Evolutionary conservation across 176 grass and related monocot genomes (phyloP).

Genomic region (Raddia guianensis): DNA sequence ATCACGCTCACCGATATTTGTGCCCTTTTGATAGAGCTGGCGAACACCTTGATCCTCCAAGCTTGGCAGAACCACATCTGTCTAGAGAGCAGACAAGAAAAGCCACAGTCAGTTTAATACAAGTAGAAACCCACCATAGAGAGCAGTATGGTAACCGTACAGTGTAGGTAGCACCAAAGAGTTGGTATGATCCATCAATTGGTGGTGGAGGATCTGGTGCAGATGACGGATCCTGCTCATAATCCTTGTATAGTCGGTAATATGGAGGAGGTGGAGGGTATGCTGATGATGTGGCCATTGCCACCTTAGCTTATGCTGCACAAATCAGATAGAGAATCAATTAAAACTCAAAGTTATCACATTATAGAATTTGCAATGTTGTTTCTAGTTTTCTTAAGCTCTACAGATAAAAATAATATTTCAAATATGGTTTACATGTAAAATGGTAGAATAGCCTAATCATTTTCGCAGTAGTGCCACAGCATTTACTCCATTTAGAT

Average conservation of each 20-base stretch:
- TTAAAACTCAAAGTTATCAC: neutral
- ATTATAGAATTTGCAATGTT: constrained; percentile 6
- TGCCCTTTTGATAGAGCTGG: constrained; percentile 74
- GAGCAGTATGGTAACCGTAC: constrained; percentile 38
- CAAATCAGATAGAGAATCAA: neutral
- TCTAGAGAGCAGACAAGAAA: constrained; percentile 39
- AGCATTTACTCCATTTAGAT: neutral
- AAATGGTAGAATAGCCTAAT: neutral
- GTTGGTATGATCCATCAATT: constrained; percentile 54
- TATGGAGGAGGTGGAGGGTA: constrained; percentile 80
- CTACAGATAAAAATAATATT: neutral
- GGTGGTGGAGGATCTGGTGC: constrained; percentile 67
- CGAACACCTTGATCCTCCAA: constrained; percentile 84
- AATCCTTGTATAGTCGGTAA: constrained; percentile 87
- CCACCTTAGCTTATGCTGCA: constrained; percentile 28
- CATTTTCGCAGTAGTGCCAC: neutral
- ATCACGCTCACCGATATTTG: constrained; percentile 57
- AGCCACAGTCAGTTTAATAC: constrained; percentile 14
- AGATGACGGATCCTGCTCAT: constrained; percentile 61
- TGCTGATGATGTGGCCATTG: constrained; percentile 69
- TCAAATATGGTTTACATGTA: neutral
- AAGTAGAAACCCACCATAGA: neutral
- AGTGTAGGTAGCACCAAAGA: constrained; percentile 69
- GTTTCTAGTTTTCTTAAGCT: constrained; percentile 2
- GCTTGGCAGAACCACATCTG: constrained; percentile 76